Evolutionary conservation across 2,329 filamentous ascomycete genomes (phyloP), one percentile per base, ranked within the genome.

Genomic region (Talaromyces atroroseus): DNA sequence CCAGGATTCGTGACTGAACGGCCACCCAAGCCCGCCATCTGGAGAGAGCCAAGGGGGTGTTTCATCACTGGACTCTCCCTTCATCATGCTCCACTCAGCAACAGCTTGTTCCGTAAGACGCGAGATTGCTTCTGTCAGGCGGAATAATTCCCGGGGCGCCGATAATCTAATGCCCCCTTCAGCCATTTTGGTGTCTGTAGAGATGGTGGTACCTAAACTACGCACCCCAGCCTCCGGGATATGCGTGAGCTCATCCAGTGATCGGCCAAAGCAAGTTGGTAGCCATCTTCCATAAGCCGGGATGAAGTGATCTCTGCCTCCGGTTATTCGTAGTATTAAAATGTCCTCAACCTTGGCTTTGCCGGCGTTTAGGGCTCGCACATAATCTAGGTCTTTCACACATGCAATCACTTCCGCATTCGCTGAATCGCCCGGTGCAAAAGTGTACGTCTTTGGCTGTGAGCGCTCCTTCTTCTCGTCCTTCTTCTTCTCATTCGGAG

Each of bases 241-340:
- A 18, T 87, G 84, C 50, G 95, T 90, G 8, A 99, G 80, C 65
- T 95, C 92, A 59, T 92, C 87, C n/a, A 99, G 81, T 0, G 89
- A 92, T 38, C 90, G 85, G 0, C 89, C 90, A 49, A 97, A 89
- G 64, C 86, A 89, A 0, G 90, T 90, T 8, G 88, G 88, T 3
- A 87, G 76, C 92, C 94, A 99, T 1, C 74, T 77, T 0, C 83
- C 94, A 23, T 82, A 85, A 0, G 96, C 78, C 0, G 91, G 87
- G 40, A 99, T 83, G 68, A 99, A 99, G 67, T 97, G 89, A 65
- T 99, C 94, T 49, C 91, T 82, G 0, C 95, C 95, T 52, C 87
- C 83, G 11, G 84, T 80, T 5, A 99, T 89, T 0, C 91, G 85
- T 8, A 99, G 79, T 1, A 99, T 87, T 7, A 99, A 78, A 2